phyloP scores from a whole-genome alignment of 2,329 filamentous ascomycete genomes.

The Neonectria coccinea region DNA sequence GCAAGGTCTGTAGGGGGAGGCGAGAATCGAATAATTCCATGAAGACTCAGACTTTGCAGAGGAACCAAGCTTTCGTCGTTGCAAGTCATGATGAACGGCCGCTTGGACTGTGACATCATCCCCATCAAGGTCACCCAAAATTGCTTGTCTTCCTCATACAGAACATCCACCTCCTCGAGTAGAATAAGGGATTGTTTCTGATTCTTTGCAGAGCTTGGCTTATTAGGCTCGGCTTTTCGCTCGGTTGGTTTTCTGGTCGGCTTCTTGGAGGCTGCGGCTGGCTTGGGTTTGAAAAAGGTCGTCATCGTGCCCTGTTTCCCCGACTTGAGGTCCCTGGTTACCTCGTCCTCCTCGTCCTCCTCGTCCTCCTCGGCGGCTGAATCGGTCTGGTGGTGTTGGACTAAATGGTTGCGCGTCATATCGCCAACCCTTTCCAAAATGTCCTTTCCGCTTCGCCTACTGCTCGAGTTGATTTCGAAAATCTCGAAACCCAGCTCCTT shows the following conservation, averaged over 20 bases:
- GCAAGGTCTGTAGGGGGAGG: slow-evolving; percentile 75
- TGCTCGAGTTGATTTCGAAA: slow-evolving; percentile 92
- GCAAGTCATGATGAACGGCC: slow-evolving; percentile 95
- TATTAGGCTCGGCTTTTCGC: slow-evolving; percentile 47
- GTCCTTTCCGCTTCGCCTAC: slow-evolving; percentile 87
- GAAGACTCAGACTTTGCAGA: slow-evolving; percentile 77
- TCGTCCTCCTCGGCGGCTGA: slow-evolving; percentile 44
- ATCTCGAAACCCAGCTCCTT: slow-evolving; percentile 93
- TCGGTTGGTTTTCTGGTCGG: slow-evolving; percentile 45
- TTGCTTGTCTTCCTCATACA: slow-evolving; percentile 95
- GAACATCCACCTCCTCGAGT: slow-evolving; percentile 90
- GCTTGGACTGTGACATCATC: slow-evolving; percentile 85
- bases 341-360: slow-evolving; percentile 49
- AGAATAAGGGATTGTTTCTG: slow-evolving; percentile 97
- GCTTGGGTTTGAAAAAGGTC: slow-evolving; percentile 78
- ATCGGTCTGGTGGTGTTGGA: slow-evolving; percentile 63
- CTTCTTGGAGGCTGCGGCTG: slow-evolving; percentile 40
- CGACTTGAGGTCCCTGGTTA: slow-evolving; percentile 67
- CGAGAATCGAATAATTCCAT: slow-evolving; percentile 84
- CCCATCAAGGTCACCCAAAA: slow-evolving; percentile 89
- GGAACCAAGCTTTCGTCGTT: slow-evolving; percentile 90
- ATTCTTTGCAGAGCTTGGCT: slow-evolving; percentile 54
- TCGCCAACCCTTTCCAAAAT: slow-evolving; percentile 93
- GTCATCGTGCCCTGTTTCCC: slow-evolving; percentile 83
- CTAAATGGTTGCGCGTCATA: slow-evolving; percentile 96